Evolutionary conservation across 805 yeast genomes (phyloP).

Genomic region (Candida glaebosa): DNA sequence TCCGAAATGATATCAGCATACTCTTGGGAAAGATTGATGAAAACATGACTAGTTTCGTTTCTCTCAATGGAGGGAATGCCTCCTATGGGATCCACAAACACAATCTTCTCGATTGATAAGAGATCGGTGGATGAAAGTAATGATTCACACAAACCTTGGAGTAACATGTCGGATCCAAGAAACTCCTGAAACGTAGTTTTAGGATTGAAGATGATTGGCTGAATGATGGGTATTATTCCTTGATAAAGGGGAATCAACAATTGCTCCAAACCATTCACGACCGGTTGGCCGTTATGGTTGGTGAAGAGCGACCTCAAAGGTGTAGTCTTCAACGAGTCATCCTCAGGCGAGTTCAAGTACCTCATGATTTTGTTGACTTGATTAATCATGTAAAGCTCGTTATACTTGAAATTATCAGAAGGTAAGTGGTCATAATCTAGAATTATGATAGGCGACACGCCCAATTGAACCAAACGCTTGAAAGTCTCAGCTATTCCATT

Average conservation of each 20-base stretch:
- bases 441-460: slow-evolving; percentile 71
- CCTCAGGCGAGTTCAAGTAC: slow-evolving; percentile 19
- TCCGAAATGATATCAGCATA: slow-evolving; percentile 63
- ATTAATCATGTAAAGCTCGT: slow-evolving; percentile 26
- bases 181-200: slow-evolving; percentile 24
- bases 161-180: slow-evolving; percentile 19
- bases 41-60: slow-evolving; percentile 78
- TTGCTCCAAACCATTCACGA: slow-evolving; percentile 25
- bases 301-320: slow-evolving; percentile 26
- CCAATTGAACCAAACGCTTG: slow-evolving; percentile 53
- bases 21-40: slow-evolving; percentile 82
- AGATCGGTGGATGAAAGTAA: slow-evolving; percentile 26
- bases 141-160: slow-evolving; percentile 22
- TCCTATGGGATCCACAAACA: slow-evolving; percentile 76
- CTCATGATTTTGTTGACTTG: slow-evolving; percentile 30
- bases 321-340: slow-evolving; percentile 21
- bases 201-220: slow-evolving; percentile 49
- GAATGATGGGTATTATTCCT: slow-evolving; percentile 60
- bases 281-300: slow-evolving; percentile 8
- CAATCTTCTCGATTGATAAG: slow-evolving; percentile 72
- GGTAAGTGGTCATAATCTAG: slow-evolving; percentile 44
- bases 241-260: slow-evolving; percentile 40
- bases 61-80: slow-evolving; percentile 91
- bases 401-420: slow-evolving; percentile 25
- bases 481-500: slow-evolving; percentile 55